Evolutionary conservation across 768 basidiomycete genomes (phyloP).

Genomic region (Cystofilobasidium macerans): DNA sequence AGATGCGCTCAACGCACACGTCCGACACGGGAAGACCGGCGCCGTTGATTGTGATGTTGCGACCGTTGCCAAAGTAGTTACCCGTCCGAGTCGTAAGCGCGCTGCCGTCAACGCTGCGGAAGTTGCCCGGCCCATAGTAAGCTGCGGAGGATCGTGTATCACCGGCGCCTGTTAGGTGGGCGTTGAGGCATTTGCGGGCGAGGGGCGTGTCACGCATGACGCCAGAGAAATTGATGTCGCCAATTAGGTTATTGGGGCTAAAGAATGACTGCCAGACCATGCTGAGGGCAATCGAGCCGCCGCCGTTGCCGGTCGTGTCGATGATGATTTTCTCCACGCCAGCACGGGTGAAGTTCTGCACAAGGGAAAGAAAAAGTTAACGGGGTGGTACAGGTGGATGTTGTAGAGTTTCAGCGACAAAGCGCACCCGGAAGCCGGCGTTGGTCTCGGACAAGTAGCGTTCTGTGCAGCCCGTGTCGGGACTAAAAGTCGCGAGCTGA

Average conservation of each 20-base stretch:
- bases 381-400: neutral
- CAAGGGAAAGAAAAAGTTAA: neutral
- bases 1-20: slow-evolving; percentile 1
- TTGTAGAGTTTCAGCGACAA: neutral
- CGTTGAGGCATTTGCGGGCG: neutral
- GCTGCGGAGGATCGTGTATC: neutral
- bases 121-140: neutral
- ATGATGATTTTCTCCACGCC: slow-evolving; percentile 1
- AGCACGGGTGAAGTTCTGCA: neutral
- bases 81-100: too few species aligned
- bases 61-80: neutral
- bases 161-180: neutral
- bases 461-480: slow-evolving; percentile 1
- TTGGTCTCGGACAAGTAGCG: neutral
- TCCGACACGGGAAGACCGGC: neutral
- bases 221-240: neutral
- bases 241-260: too few species aligned
- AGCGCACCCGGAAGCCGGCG: neutral
- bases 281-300: neutral
- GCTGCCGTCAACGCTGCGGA: neutral
- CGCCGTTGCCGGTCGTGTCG: slow-evolving; percentile 11
- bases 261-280: slow-evolving; percentile 7
- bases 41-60: neutral
- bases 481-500: slow-evolving; percentile 9
- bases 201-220: neutral